These are phyloP conservation scores for Perkinsela sp. DNA, from an alignment of 208 protist species.

Conservation along the genomic window DNA sequence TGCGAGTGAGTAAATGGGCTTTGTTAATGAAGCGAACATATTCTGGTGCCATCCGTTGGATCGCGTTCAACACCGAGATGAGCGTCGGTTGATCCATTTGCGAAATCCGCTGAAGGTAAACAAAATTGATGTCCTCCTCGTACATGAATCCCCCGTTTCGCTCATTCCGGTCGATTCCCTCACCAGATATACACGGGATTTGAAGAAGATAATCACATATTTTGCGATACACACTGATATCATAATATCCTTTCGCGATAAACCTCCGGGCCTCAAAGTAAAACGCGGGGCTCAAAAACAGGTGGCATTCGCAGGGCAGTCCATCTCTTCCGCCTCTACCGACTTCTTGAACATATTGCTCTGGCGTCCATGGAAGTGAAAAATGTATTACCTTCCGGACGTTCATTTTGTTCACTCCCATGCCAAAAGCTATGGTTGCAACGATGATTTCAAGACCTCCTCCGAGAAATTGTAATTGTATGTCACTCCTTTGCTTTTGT, in stretches of 20 bases:
- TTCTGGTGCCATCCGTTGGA: not conserved
- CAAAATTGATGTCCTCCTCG: not conserved
- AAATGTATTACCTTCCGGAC: constrained; percentile 10
- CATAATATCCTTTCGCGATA: not conserved
- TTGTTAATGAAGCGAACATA: not conserved
- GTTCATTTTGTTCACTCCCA: constrained; percentile 27
- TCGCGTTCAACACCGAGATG: not conserved
- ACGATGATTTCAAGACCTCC: constrained; percentile 18
- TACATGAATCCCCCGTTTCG: not conserved
- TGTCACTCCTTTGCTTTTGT: constrained; percentile 1
- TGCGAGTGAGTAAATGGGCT: no score
- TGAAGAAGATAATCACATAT: not conserved
- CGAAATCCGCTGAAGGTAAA: not conserved
- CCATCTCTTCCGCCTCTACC: constrained; percentile 13
- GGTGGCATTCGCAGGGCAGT: constrained; percentile 3
- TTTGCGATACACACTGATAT: not conserved
- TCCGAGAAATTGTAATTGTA: constrained; percentile 11
- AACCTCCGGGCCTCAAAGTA: constrained; percentile 4
- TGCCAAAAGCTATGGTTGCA: constrained; percentile 61
- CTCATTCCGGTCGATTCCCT: no score
- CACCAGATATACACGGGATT: no score
- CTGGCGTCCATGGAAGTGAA: constrained; percentile 6
- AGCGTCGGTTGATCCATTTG: not conserved
- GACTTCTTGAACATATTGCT: constrained; percentile 15
- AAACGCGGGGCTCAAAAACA: constrained; percentile 4